A percentile compares a stretch with the other conserved stretches of the same genome.
These are phyloP conservation scores for Gastrolobium bilobum DNA, from an alignment of 306 rosid genomes.

Conservation along the genomic window DNA sequence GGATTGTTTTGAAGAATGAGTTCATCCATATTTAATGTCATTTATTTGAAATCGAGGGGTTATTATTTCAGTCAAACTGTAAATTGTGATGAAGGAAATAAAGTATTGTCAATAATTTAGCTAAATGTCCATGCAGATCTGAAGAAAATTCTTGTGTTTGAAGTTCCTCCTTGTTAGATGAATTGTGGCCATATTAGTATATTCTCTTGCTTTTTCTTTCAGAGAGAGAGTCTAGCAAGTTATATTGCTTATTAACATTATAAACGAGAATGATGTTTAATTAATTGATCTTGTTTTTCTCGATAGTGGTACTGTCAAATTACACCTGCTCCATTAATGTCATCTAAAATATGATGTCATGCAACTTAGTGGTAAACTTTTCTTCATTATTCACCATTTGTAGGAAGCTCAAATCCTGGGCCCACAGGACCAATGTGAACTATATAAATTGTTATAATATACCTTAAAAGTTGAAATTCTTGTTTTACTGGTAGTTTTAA, in stretches of 20 bases:
- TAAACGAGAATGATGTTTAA: not conserved
- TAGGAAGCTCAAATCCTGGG: not conserved
- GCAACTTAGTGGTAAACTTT: not conserved
- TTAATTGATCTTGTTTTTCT: conserved; percentile 22
- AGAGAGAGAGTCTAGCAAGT: not conserved
- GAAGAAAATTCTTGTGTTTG: conserved; percentile 5
- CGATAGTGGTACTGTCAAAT: not conserved
- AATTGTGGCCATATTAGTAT: not conserved
- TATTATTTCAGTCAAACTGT: not conserved
- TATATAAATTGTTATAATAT: not conserved
- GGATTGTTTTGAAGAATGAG: not conserved
- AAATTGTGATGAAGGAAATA: conserved; percentile 13
- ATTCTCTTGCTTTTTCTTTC: conserved; percentile 26
- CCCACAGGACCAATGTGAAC: not conserved
- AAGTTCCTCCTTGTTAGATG: not conserved
- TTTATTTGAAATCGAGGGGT: not conserved
- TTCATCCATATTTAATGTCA: not conserved
- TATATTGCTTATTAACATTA: not conserved
- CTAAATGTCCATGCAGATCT: not conserved
- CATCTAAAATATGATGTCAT: conserved; percentile 11
- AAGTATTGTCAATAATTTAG: not conserved
- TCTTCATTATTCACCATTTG: conserved; percentile 1
- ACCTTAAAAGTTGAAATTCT: not conserved
- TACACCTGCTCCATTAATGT: not conserved
- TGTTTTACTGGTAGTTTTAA: not conserved